phyloP scores from a whole-genome alignment of 2,329 filamentous ascomycete genomes.

The Curvularia hawaiiensis region DNA sequence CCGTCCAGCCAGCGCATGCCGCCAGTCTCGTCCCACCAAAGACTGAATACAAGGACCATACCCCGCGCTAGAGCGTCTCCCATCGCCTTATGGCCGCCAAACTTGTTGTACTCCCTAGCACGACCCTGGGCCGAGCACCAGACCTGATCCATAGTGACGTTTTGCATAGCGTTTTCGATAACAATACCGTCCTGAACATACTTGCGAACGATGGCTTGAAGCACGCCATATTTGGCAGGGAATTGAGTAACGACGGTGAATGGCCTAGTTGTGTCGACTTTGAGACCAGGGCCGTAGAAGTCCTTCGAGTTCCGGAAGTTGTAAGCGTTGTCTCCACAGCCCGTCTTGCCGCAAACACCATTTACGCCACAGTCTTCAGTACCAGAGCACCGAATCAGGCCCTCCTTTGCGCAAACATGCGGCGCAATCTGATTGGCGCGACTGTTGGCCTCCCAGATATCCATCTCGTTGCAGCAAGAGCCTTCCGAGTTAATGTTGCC shows the following conservation, averaged over 20 bases:
- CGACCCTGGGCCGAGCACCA: constrained; percentile 35
- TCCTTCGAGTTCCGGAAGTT: constrained; percentile 25
- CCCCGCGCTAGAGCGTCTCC: constrained; percentile 54
- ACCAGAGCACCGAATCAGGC: constrained; percentile 49
- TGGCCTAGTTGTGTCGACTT: constrained; percentile 63
- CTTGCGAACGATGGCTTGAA: constrained; percentile 66
- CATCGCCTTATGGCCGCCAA: constrained; percentile 54
- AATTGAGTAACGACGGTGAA: constrained; percentile 73
- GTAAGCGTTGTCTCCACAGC: constrained; percentile 45
- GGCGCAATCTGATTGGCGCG: constrained; percentile 55
- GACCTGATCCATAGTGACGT: constrained; percentile 38
- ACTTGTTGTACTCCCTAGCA: constrained; percentile 33
- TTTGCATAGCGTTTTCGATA: constrained; percentile 59
- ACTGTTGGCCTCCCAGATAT: constrained; percentile 63
- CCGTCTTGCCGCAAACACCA: constrained; percentile 46
- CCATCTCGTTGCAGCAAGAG: constrained; percentile 61
- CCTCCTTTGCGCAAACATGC: constrained; percentile 55
- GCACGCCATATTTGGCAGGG: constrained; percentile 61
- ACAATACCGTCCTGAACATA: constrained; percentile 68
- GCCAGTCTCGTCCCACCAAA: constrained; percentile 61
- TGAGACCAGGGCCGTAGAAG: constrained; percentile 44
- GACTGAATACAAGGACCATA: constrained; percentile 60
- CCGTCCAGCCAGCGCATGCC: constrained; percentile 65
- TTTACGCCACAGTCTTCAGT: constrained; percentile 46
- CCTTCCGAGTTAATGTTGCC: constrained; percentile 53